These are phyloP conservation scores for Arthrobotrys entomopaga DNA, from an alignment of 2,329 filamentous ascomycete species.

Conservation along the genomic window DNA sequence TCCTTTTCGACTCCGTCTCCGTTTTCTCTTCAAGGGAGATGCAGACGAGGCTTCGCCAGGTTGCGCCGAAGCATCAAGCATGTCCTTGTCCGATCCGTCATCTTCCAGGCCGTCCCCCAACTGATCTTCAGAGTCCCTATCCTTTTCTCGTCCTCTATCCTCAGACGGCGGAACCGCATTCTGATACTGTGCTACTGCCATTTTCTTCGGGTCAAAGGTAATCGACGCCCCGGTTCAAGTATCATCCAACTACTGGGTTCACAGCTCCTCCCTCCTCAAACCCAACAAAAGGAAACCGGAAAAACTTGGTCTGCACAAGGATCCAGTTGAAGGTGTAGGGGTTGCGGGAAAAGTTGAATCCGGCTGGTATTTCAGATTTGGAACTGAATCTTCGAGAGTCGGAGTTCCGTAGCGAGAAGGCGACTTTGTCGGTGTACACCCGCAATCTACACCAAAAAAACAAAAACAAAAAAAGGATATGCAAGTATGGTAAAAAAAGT, in stretches of 20 bases:
- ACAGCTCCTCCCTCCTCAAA: conserved; percentile 28
- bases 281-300: conserved; percentile 16
- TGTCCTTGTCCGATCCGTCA: conserved; percentile 51
- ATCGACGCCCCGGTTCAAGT: conserved; percentile 13
- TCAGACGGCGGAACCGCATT: conserved; percentile 49
- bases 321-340: conserved; percentile 6
- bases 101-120: conserved; percentile 42
- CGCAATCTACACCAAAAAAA: conserved; percentile 13
- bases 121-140: conserved; percentile 51
- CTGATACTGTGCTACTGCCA: conserved; percentile 52
- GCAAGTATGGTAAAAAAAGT: conserved; percentile 25
- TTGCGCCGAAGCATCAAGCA: conserved; percentile 36
- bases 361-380: conserved; percentile 1
- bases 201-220: conserved; percentile 19
- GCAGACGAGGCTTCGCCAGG: conserved; percentile 24
- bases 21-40: conserved; percentile 64
- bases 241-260: conserved; percentile 35
- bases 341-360: conserved; percentile 12
- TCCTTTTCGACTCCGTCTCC: conserved; percentile 78
- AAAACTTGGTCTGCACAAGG: conserved; percentile 17
- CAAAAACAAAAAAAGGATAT: conserved; percentile 12
- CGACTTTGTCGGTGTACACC: conserved; percentile 10
- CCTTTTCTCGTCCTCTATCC: conserved; percentile 47
- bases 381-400: conserved; percentile 15
- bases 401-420: conserved; percentile 31